These are phyloP conservation scores for Echinosophora koreensis DNA, from an alignment of 306 rosid genomes.

Conservation along the genomic window DNA sequence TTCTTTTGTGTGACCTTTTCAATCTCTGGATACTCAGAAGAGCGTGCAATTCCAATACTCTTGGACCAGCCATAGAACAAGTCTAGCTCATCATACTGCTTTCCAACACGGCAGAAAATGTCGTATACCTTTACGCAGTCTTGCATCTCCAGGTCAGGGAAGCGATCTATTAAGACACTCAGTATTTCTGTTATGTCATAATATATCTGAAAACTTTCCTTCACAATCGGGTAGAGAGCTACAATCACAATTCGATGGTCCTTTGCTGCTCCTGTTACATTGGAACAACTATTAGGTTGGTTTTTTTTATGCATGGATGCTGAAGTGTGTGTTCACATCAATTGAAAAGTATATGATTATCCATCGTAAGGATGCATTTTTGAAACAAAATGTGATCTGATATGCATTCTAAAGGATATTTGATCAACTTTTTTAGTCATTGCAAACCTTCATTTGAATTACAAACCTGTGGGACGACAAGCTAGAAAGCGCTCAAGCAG, in stretches of 20 bases:
- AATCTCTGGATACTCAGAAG: slow-evolving; percentile 84
- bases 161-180: slow-evolving; percentile 67
- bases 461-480: slow-evolving; percentile 94
- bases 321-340: not conserved
- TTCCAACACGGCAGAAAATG: slow-evolving; percentile 75
- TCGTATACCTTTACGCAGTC: slow-evolving; percentile 76
- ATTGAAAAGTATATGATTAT: not conserved
- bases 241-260: slow-evolving; percentile 72
- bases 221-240: slow-evolving; percentile 75
- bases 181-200: slow-evolving; percentile 72
- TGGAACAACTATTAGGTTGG: slow-evolving; percentile 33
- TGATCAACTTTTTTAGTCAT: slow-evolving; percentile 5
- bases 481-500: slow-evolving; percentile 88
- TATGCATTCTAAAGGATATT: not conserved
- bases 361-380: not conserved
- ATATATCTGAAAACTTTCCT: slow-evolving; percentile 82
- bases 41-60: slow-evolving; percentile 72
- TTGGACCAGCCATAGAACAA: slow-evolving; percentile 74
- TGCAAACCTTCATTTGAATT: not conserved
- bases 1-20: slow-evolving; percentile 78
- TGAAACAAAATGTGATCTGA: not conserved
- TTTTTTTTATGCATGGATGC: slow-evolving; percentile 19
- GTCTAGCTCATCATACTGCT: slow-evolving; percentile 91
- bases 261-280: slow-evolving; percentile 78
- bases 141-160: slow-evolving; percentile 62